Evolutionary conservation across 1,284 basidiomycete species (phyloP).

Genomic region (Ganoderma leucocontextum): DNA sequence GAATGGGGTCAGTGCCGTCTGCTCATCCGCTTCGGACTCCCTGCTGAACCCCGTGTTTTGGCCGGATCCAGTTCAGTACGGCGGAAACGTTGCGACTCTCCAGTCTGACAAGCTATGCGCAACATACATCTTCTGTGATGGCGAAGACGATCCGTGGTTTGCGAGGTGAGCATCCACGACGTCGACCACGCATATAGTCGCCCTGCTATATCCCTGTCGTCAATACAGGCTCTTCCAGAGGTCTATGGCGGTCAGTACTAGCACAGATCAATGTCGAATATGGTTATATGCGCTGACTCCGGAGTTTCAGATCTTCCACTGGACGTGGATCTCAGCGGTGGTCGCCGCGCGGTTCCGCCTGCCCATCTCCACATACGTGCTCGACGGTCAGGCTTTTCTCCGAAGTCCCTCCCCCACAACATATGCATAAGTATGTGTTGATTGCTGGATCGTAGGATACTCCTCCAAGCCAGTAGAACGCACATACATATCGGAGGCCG

Average conservation of each 20-base stretch:
- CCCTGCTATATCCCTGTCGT: not conserved
- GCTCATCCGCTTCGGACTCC: not conserved
- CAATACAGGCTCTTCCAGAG: conserved; percentile 13
- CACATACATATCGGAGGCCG: not conserved
- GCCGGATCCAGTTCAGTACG: not conserved
- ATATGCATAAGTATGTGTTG: too few relatives aligned
- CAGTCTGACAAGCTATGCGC: not conserved
- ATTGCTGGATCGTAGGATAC: not conserved
- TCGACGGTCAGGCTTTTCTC: conserved; percentile 13
- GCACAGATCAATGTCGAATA: not conserved
- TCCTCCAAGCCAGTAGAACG: not conserved
- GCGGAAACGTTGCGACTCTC: conserved; percentile 1
- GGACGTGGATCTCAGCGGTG: conserved; percentile 22
- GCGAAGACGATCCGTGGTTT: conserved; percentile 27
- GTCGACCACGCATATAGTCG: not conserved
- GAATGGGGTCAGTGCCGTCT: conserved; percentile 11
- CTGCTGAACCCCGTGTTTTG: not conserved
- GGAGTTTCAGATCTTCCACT: conserved; percentile 22
- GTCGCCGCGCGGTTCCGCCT: conserved; percentile 23
- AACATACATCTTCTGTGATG: conserved; percentile 24
- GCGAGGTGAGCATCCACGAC: conserved; percentile 6
- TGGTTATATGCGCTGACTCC: too few relatives aligned
- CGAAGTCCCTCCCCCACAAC: too few relatives aligned
- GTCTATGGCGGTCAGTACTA: conserved; percentile 19
- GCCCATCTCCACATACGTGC: conserved; percentile 20